Evolutionary conservation across 805 yeast genomes (phyloP), one percentile per base, ranked within the genome.

Genomic region (Saccharomyces jurei): DNA sequence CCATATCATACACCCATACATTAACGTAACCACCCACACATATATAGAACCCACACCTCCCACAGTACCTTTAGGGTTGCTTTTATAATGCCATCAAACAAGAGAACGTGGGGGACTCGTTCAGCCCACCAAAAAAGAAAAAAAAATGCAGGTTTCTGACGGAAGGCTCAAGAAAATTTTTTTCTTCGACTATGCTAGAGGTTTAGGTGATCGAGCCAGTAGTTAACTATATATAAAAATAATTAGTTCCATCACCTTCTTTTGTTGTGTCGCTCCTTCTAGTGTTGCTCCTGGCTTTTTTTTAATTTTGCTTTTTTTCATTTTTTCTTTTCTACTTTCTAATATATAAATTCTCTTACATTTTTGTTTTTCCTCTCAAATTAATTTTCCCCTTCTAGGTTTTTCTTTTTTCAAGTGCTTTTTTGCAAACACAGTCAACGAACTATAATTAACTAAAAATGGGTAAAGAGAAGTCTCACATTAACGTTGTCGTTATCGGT

Each of bases 401-500:
- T 36, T 26, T 10, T 36, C 17, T 10, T 36, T 41, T 52, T 49
- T 41, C 28, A 8, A 17, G 27, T 51, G 2, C 17, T 31, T n/a
- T n/a, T 48, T 46, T 41, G 50, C 48, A 28, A 49, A 55, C 52
- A 53, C 46, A 28, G 30, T 48, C 44, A 55, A 49, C 56, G 41
- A 53, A 58, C 63, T 62, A 52, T 50, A 44, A 41, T 51, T 41
- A 53, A 53, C 52, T 54, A 72, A 61, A 72, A 56, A 67, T 69
- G 96, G 96, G 96, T 85, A 89, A 89, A 81, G 96, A 84, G 74
- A 91, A 92, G 87, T 74, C 82, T 80, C 98, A 92, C 88, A 88
- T 92, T 83, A 92, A 92, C 96, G 96, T 92, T 82, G 99, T 94
- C 80, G 98, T 94, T 77, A 92, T 92, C 80, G 99, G 98, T 81